These are phyloP conservation scores for Elsinoe batatas DNA, from an alignment of 2,329 filamentous ascomycete species.

Conservation along the genomic window DNA sequence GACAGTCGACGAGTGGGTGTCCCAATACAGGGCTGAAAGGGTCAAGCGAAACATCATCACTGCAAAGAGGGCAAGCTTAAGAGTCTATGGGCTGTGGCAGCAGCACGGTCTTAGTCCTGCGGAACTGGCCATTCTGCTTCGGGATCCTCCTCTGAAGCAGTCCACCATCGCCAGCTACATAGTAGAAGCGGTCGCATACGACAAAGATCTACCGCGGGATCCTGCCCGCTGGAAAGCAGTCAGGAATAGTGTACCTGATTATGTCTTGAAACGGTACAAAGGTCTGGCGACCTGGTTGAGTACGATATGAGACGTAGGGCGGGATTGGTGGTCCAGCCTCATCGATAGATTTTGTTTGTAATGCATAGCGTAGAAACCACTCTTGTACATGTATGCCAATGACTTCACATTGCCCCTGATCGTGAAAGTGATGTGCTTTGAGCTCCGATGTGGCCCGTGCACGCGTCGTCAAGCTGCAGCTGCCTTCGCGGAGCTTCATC, in stretches of 20 bases:
- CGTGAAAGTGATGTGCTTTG: not conserved
- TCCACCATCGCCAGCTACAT: slow-evolving; percentile 52
- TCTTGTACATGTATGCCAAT: not conserved
- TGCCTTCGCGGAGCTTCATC: not conserved
- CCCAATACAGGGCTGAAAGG: not conserved
- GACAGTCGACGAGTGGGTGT: slow-evolving; percentile 17
- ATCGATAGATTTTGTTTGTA: not conserved
- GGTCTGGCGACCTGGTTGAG: slow-evolving; percentile 12
- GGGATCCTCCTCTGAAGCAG: slow-evolving; percentile 49
- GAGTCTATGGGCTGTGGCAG: slow-evolving; percentile 58
- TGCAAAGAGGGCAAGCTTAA: slow-evolving; percentile 30
- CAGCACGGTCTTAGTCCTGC: slow-evolving; percentile 41
- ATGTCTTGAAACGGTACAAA: slow-evolving; percentile 17
- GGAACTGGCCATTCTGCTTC: slow-evolving; percentile 46
- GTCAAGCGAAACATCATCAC: not conserved
- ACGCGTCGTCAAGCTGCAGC: not conserved
- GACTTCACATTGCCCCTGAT: not conserved
- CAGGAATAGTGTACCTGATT: slow-evolving; percentile 20
- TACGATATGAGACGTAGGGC: not conserved
- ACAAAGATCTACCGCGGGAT: slow-evolving; percentile 42
- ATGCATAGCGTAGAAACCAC: slow-evolving; percentile 5
- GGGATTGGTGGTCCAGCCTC: not conserved
- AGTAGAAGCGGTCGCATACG: slow-evolving; percentile 43
- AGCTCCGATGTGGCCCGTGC: slow-evolving; percentile 3
- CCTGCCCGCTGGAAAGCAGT: slow-evolving; percentile 19